A percentile compares a stretch with the other conserved stretches of the same genome.
Evolutionary conservation across 1,284 basidiomycete genomes (phyloP).

Genomic region (Ganoderma lingzhi): DNA sequence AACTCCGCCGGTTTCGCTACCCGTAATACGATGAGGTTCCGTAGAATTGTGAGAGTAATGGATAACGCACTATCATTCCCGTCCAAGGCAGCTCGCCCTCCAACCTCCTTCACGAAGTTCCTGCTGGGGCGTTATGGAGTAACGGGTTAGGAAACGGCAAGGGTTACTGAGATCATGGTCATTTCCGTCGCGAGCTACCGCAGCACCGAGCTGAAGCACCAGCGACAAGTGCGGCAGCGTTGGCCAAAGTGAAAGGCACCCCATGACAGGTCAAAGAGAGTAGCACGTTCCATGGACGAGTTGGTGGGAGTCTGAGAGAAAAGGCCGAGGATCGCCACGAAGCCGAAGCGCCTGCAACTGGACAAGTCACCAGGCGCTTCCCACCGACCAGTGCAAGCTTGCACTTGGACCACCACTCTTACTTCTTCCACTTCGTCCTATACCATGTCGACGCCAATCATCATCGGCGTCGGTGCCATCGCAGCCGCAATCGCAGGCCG

Average conservation of each 20-base stretch:
- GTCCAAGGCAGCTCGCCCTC: too few species aligned
- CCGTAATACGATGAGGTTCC: neutral
- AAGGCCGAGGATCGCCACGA: neutral
- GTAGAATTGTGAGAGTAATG: neutral
- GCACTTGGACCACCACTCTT: slow-evolving; percentile 19
- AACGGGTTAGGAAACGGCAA: too few species aligned
- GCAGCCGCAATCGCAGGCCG: slow-evolving; percentile 84
- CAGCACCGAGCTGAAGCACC: neutral
- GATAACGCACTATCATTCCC: neutral
- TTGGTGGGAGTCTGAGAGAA: neutral
- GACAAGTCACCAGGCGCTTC: slow-evolving; percentile 12
- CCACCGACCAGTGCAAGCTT: neutral
- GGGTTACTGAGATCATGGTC: neutral
- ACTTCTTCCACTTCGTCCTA: slow-evolving; percentile 4
- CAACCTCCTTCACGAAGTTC: too few species aligned
- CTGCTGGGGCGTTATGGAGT: neutral
- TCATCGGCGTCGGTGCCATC: slow-evolving; percentile 82
- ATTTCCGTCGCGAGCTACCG: neutral
- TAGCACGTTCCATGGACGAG: neutral
- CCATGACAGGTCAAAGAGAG: neutral
- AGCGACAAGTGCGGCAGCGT: neutral
- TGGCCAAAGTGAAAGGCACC: neutral
- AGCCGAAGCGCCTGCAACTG: neutral
- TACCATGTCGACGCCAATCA: slow-evolving; percentile 76
- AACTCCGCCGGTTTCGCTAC: neutral